Conservation (phyloP, 345 rosid genomes). For the Acer saccharum region DNA sequence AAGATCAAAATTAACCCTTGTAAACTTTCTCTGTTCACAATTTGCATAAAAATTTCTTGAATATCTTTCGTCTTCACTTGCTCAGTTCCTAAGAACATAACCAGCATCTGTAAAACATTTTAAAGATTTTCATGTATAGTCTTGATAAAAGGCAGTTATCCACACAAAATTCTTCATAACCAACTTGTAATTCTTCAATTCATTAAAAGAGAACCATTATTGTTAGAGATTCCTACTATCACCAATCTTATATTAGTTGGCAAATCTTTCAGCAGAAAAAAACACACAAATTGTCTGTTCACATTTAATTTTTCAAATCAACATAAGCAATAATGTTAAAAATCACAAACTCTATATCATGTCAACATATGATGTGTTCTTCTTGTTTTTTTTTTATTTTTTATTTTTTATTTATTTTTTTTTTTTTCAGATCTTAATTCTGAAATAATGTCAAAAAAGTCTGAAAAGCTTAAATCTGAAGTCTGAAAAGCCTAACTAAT, state of each 20-base stretch:
- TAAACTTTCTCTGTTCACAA: constrained; percentile 20
- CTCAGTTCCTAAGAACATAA: constrained; percentile 37
- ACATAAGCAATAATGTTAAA: too few species aligned
- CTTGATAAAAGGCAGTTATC: background rate
- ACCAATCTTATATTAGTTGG: background rate
- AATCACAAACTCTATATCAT: background rate
- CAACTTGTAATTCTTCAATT: too few species aligned
- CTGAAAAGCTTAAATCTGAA: too few species aligned
- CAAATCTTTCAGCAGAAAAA: too few species aligned
- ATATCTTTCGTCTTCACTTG: constrained; percentile 25
- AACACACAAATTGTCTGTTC: background rate
- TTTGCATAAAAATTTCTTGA: constrained; percentile 7
- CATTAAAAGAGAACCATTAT: background rate
- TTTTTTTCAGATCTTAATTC: too few species aligned
- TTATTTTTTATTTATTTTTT: too few species aligned
- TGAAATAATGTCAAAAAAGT: too few species aligned
- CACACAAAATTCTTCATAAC: too few species aligned
- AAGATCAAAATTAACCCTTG: constrained; percentile 29
- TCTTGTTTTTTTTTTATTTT: too few species aligned
- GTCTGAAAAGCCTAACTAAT: too few species aligned
- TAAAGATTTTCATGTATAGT: background rate
- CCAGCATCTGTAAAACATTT: constrained; percentile 27
- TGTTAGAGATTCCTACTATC: background rate
- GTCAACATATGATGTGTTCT: too few species aligned
- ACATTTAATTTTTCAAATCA: background rate